Conservation (phyloP, 164 flowering plant species). For the Malania oleifera region DNA sequence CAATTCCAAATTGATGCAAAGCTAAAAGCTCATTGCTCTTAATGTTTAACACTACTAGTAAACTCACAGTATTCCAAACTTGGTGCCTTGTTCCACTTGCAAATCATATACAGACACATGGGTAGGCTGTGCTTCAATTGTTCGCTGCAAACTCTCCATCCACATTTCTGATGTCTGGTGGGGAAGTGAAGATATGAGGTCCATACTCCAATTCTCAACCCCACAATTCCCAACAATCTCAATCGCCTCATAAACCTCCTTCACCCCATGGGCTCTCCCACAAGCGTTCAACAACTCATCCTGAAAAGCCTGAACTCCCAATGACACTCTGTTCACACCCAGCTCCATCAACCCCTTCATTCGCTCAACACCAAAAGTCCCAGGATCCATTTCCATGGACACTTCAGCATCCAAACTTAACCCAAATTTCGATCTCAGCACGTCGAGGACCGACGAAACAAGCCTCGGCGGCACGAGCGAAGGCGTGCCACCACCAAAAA, state of each 20-base stretch:
- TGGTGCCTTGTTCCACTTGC: conserved; percentile 92
- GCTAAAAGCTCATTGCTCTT: background rate
- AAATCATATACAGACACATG: conserved; percentile 92
- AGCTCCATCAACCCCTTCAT: conserved; percentile 53
- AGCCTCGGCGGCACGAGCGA: conserved; percentile 85
- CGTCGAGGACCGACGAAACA: conserved; percentile 45
- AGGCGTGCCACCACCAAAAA: conserved; percentile 95
- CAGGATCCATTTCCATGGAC: conserved; percentile 97
- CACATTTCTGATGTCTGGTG: conserved; percentile 81
- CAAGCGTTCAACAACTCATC: conserved; percentile 73
- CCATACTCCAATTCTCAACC: conserved; percentile 89
- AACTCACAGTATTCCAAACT: conserved; percentile 77
- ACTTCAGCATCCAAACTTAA: conserved; percentile 57
- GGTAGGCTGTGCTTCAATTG: conserved; percentile 55
- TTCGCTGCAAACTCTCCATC: conserved; percentile 64
- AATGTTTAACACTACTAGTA: background rate
- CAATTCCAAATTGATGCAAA: conserved; percentile 7
- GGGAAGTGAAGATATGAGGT: conserved; percentile 89
- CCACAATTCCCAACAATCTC: conserved; percentile 60
- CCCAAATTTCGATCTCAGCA: conserved; percentile 59
- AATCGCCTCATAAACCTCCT: conserved; percentile 72
- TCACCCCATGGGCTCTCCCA: conserved; percentile 85
- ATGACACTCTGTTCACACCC: conserved; percentile 92
- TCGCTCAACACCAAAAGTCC: conserved; percentile 68
- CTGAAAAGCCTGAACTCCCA: conserved; percentile 96